A percentile compares a stretch with the other conserved stretches of the same genome.
These are phyloP conservation scores for Lipomyces chichibuensis DNA, from an alignment of 805 yeast genomes.

Conservation along the genomic window DNA sequence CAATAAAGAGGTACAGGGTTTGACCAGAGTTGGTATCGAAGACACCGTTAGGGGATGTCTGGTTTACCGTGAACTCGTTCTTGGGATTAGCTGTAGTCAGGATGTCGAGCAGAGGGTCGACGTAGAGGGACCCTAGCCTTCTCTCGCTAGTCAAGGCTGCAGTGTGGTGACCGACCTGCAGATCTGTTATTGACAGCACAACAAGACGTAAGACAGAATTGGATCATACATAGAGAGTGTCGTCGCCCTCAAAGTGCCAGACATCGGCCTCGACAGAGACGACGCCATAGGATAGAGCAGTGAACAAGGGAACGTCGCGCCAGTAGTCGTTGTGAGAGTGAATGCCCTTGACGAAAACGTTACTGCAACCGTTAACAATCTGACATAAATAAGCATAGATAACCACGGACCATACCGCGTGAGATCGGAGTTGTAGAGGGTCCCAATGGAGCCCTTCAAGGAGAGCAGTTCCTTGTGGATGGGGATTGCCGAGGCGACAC, in stretches of 20 bases:
- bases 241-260: constrained; percentile 51
- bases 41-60: constrained; percentile 41
- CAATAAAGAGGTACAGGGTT: constrained; percentile 66
- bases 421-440: constrained; percentile 30
- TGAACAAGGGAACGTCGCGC: constrained; percentile 52
- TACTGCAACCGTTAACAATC: not conserved
- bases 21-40: constrained; percentile 53
- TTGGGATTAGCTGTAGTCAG: constrained; percentile 53
- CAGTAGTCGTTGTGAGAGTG: constrained; percentile 66
- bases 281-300: constrained; percentile 54
- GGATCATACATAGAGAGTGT: constrained; percentile 41
- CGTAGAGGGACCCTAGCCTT: constrained; percentile 56
- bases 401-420: constrained; percentile 21
- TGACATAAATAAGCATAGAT: not conserved
- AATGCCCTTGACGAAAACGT: constrained; percentile 48
- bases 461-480: constrained; percentile 21
- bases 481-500: constrained; percentile 28
- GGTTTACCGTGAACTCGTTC: constrained; percentile 31
- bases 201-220: not conserved
- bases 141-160: constrained; percentile 51
- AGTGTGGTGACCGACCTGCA: constrained; percentile 61
- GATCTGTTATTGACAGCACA: constrained; percentile 43
- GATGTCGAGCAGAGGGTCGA: constrained; percentile 56
- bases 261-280: constrained; percentile 60
- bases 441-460: constrained; percentile 17